Evolutionary conservation across 1,139 yeast genomes (phyloP), one percentile per base, ranked within the genome.

Genomic region (Insectozyma bohioensis): DNA sequence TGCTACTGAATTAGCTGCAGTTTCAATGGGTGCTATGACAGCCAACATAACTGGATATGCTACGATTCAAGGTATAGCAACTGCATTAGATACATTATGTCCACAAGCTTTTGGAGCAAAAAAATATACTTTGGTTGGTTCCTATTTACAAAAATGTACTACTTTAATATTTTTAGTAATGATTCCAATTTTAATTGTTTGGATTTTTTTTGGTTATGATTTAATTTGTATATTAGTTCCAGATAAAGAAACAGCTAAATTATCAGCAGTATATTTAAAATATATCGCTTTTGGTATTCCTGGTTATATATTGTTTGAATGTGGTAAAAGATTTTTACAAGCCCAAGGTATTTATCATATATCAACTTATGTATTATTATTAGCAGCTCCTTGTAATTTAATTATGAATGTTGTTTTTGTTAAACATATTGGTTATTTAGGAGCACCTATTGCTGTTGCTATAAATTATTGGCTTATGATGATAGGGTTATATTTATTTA

Each of bases 341-440:
- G 80, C 88, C 20, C 94, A 84, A 58, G 88, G 88, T 8, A 74
- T 83, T 13, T 84, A 82, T 55, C 87, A 83, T 54, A 88, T 88
- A 1, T 81, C 88, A 5, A 82, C 90, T 1, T 77, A 80, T 43
- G 85, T 82, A 11, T 64, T 84, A 29, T 54, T 75, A 6, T 47
- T 83, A 18, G 82, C 86, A 52, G 90, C 90, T 2, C 82, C 82
- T 4, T 59, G 71, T 2, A 76, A 76, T 46, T 69, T 72, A 12
- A 33, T 70, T 5, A 63, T 75, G 75, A 76, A 74, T 45, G 57
- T 61, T 34, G 33, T 57, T 4, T 63, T 76, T 24, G 68, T 57
- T 20, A 51, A 57, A 18, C 46, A 39, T 25, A 42, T 63, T 19
- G 71, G 72, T 2, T 76, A 70, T 47, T 53, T 69, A 30, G 82